A percentile compares a stretch with the other conserved stretches of the same genome.
These are phyloP conservation scores for Spathaspora arborariae DNA, from an alignment of 805 yeast species.

Conservation along the genomic window DNA sequence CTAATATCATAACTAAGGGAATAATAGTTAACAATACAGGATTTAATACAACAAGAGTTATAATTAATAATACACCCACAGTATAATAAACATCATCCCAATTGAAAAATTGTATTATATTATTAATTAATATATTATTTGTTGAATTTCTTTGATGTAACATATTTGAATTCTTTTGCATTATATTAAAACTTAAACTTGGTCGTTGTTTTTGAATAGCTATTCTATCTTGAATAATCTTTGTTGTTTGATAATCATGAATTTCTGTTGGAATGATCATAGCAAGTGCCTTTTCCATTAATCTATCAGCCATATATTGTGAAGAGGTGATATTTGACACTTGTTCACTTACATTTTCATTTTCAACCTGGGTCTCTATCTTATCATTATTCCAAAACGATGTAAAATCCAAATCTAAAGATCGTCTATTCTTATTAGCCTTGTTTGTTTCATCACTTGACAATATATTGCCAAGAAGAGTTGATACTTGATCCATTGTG, in stretches of 20 bases:
- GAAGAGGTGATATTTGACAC: neutral
- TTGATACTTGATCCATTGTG: slow-evolving; percentile 4
- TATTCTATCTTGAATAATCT: slow-evolving; percentile 48
- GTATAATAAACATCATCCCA: slow-evolving; percentile 69
- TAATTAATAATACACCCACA: slow-evolving; percentile 48
- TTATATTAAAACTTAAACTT: slow-evolving; percentile 59
- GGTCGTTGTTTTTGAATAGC: slow-evolving; percentile 63
- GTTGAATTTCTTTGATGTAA: slow-evolving; percentile 59
- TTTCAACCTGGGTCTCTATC: neutral
- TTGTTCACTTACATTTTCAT: neutral
- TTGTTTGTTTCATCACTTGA: slow-evolving; percentile 5
- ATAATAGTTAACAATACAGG: slow-evolving; percentile 54
- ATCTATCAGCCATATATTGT: slow-evolving; percentile 53
- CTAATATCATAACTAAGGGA: slow-evolving; percentile 53
- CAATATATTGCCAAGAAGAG: slow-evolving; percentile 3
- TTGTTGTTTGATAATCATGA: slow-evolving; percentile 41
- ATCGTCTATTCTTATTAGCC: slow-evolving; percentile 5
- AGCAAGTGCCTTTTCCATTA: slow-evolving; percentile 66
- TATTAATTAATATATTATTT: slow-evolving; percentile 61
- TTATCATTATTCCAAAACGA: slow-evolving; percentile 17
- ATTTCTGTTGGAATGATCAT: slow-evolving; percentile 64
- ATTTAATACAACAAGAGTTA: slow-evolving; percentile 52
- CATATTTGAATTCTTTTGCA: slow-evolving; percentile 64
- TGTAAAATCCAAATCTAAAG: slow-evolving; percentile 15
- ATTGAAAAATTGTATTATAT: slow-evolving; percentile 47